Evolutionary conservation across 192 early-diverging fungal species (phyloP), one percentile per base, ranked within the genome.

Genomic region (Gamsiella multidivaricata): DNA sequence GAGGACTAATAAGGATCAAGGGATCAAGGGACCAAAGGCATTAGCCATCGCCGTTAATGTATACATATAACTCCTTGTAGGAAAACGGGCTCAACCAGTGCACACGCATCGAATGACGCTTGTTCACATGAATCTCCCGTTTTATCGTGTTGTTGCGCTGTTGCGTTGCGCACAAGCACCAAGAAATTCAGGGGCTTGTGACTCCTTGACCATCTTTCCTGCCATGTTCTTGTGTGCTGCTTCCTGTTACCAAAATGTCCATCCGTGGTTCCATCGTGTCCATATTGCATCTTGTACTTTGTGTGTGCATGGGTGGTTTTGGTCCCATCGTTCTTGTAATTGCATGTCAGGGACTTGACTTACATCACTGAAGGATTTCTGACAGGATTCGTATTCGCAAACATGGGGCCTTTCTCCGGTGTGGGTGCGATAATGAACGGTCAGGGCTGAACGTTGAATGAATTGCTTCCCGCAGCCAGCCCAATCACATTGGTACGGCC

Each of bases 391-490:
- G 76, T 86, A 85, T 73, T 88, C 83, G 74, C 90, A 91, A 45
- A 79, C 73, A 76, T 91, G 89, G 32, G 91, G 91, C 52, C 88
- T 81, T 65, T 90, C 89, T 28, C 91, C 91, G 42, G 91, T 89
- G 64, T 92, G 91, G 18, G 88, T 90, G 51, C 92, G 88, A 55
- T 86, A 79, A 79, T 94, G 92, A 23, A 94, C 90, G 8, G 89
- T 91, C 47, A 94, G 80, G 57, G 91, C 92, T 25, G 90, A 92
- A 29, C 89, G 87, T 81, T 94, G 92, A 64, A 92, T 91, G 60
- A 93, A 93, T 57, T 88, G 86, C 70, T 94, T 94, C 69, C 82
- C 87, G 76, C 92, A 94, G 50, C 78, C 87, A 39, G 65, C 55
- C 85, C 86, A 87, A 46, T 80, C 52, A 64, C 92, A 93, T 43